A percentile compares a stretch with the other conserved stretches of the same genome.
These are phyloP conservation scores for Pseudozyma sp. DNA, from an alignment of 1,284 basidiomycete species.

Conservation along the genomic window DNA sequence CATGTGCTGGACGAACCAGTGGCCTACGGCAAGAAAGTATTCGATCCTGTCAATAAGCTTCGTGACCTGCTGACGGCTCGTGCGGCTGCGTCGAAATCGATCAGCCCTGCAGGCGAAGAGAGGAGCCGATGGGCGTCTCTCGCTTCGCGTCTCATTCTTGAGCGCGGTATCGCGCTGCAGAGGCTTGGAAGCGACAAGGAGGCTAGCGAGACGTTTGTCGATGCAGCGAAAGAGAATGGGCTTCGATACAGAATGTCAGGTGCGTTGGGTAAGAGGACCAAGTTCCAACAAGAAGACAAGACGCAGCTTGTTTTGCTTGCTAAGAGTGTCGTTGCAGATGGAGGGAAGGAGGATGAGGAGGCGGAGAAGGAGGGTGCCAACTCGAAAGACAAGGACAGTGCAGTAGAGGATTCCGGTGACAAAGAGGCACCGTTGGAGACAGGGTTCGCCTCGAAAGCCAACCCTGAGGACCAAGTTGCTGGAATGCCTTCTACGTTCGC, in stretches of 20 bases:
- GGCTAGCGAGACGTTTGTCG: conserved; percentile 83
- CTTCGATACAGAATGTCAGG: conserved; percentile 92
- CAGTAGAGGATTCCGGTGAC: conserved; percentile 20
- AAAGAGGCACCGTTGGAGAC: conserved; percentile 24
- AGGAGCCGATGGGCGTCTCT: conserved; percentile 74
- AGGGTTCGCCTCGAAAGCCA: conserved; percentile 53
- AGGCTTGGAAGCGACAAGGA: conserved; percentile 79
- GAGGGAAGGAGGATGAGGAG: conserved; percentile 48
- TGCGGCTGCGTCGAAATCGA: conserved; percentile 60
- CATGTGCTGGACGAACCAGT: conserved; percentile 88
- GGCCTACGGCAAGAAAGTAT: conserved; percentile 73
- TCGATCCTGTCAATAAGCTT: conserved; percentile 74
- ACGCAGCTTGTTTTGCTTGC: conserved; percentile 95
- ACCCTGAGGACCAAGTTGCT: conserved; percentile 51
- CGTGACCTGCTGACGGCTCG: conserved; percentile 60
- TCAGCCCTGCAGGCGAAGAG: not conserved
- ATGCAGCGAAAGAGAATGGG: conserved; percentile 81
- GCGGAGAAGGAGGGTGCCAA: conserved; percentile 32
- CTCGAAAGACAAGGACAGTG: conserved; percentile 10
- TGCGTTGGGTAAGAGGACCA: conserved; percentile 91
- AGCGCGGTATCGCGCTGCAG: conserved; percentile 84
- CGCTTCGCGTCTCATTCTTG: conserved; percentile 78
- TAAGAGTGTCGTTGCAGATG: conserved; percentile 73
- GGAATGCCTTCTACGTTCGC: conserved; percentile 79
- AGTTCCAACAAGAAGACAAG: conserved; percentile 86